Evolutionary conservation across 2,329 filamentous ascomycete species (phyloP).

Genomic region (Chrysoporthe cubensis): DNA sequence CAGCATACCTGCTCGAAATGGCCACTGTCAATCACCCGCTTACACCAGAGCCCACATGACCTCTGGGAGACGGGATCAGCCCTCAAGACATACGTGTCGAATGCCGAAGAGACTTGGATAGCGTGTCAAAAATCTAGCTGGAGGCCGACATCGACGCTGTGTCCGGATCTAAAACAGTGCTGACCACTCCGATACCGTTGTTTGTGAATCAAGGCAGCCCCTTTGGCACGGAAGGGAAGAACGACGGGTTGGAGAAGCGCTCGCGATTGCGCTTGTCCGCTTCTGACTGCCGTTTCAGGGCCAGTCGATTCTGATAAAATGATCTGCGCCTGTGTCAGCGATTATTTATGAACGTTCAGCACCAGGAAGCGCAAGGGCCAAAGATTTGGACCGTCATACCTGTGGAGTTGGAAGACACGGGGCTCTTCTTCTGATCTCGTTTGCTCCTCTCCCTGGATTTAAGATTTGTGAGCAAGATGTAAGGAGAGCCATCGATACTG

Average conservation of each 20-base stretch:
- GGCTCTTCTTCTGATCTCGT: conserved; percentile 66
- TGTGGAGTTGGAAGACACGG: conserved; percentile 82
- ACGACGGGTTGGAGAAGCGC: conserved; percentile 73
- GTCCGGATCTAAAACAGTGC: background rate
- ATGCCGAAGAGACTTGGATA: background rate
- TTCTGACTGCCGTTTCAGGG: conserved; percentile 78
- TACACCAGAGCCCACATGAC: conserved; percentile 2
- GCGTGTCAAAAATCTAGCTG: background rate
- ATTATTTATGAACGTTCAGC: background rate
- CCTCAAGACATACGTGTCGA: background rate
- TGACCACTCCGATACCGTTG: background rate
- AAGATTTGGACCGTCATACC: conserved; percentile 49
- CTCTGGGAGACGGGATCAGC: conserved; percentile 4
- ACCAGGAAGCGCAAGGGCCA: background rate
- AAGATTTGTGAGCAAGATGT: conserved; percentile 42
- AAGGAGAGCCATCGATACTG: background rate
- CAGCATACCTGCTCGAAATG: background rate
- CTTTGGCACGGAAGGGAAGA: conserved; percentile 85
- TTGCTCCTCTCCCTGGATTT: conserved; percentile 43
- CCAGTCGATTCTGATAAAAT: conserved; percentile 85
- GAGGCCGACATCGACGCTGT: background rate
- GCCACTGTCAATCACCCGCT: background rate
- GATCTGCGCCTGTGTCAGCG: conserved; percentile 53
- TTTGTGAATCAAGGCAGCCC: conserved; percentile 47
- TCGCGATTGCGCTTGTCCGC: conserved; percentile 81